Conservation (phyloP, 2,329 filamentous ascomycete species). For the Fusarium fracticaudum region DNA sequence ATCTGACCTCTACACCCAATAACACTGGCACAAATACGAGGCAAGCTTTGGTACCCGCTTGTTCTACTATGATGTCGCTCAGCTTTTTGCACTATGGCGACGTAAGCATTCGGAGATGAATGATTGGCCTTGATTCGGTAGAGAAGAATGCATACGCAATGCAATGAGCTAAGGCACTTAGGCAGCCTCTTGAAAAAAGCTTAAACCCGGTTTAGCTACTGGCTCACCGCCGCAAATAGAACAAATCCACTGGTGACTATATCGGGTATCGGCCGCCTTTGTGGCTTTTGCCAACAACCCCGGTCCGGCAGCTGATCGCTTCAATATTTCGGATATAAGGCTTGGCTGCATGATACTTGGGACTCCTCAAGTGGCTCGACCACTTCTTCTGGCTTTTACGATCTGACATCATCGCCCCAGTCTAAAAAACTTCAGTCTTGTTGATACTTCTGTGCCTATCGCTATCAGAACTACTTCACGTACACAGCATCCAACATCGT, state of each 20-base stretch:
- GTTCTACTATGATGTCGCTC: background rate
- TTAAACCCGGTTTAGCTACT: background rate
- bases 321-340: background rate
- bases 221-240: background rate
- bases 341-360: background rate
- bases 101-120: background rate
- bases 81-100: background rate
- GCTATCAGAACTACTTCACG: background rate
- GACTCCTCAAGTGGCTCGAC: too few species aligned
- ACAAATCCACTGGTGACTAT: background rate
- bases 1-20: background rate
- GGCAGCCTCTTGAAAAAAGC: background rate
- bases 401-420: background rate
- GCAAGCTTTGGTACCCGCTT: background rate
- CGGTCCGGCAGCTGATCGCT: background rate
- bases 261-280: background rate
- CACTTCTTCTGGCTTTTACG: background rate
- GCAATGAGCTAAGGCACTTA: background rate
- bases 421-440: background rate
- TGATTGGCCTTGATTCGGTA: background rate
- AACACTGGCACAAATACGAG: background rate
- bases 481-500: slow-evolving; percentile 1
- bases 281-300: background rate
- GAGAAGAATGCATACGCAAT: background rate
- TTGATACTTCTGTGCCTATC: background rate